Base-by-base conservation (phyloP, 257 asterid genomes). In the Solanum chaucha region DNA sequence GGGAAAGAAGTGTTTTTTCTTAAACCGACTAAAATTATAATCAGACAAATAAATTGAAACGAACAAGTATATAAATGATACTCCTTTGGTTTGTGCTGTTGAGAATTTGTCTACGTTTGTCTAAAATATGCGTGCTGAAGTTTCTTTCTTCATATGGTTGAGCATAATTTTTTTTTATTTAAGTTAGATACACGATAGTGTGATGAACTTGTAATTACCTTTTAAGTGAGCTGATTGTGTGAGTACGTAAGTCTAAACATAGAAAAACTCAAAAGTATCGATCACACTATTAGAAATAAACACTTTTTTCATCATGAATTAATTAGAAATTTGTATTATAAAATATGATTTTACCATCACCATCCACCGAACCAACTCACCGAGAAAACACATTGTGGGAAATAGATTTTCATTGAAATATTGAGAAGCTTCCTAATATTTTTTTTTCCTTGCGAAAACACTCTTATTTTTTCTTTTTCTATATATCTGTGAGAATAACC, bases 301-400 rank as follows among this genome's bases (percentile, higher is more conserved):
- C 64, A 55, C 64, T 55, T 55, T 17, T 17, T 6, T 17, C 0
- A 55, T 55, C 0, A 0, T 6, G 9, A 61, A 61, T n/a, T 10
- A 10, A 61, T 61, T 4, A 61, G 0, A 61, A n/a, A 61, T 61
- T 61, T 61, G 1, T 22, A 0, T n/a, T n/a, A n/a, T 10, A 4
- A n/a, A n/a, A 9, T 2, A 1, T 61, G 15, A n/a, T 61, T 61
- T 59, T 1, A 22, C 0, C 0, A 10, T 61, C 1, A 4, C 0
- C 24, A 34, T 34, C 3, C 1, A 5, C 5, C 6, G 0, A 10
- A 61, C 0, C 30, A 61, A 1, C 3, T 61, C 70, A 61, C 0
- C 2, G 1, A 3, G 0, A 61, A 61, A 22, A 22, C 1, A 61
- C 67, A 8, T 0, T 1, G 0, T 20, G 1, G 5, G 5, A 0